Evolutionary conservation across 2,329 filamentous ascomycete genomes (phyloP), one percentile per base, ranked within the genome.

Genomic region (Neofusicoccum kwambonambiense): DNA sequence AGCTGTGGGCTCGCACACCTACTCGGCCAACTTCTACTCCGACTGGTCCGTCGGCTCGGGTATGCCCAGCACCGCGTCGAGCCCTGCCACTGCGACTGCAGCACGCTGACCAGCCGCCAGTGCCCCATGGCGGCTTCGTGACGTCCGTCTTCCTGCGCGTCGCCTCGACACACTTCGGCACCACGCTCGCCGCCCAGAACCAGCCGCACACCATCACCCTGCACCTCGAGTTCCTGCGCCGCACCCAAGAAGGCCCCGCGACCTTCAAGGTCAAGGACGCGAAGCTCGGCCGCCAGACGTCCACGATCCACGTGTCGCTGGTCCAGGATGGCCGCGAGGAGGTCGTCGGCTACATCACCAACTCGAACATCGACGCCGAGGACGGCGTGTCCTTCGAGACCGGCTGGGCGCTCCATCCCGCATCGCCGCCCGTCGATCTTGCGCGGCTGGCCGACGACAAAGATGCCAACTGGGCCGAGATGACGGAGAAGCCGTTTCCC

Each of bases 51-150:
- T 91, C 69, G 88, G 88, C 64, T 84, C 81, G 68, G 87, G 87
- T 86, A 80, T n/a, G 56, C 34, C 81, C 81, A 68, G 87, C 87
- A 86, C 35, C 41, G 41, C 27, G 11, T 64, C 62, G 19, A 54
- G 34, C 37, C 19, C 64, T 37, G 31, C 45, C 39, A 45, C 27
- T 22, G 13, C 45, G 37, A 45, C 27, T 22, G 13, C 27, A n/a
- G 37, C n/a, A 37, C 31, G 22, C 65, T 63, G 13, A 62, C 42
- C 34, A 31, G 22, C 12, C 51, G n/a, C 41, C 71, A 89, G 89
- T 91, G 12, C 89, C 89, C 5, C 88, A 92, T 74, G 89, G 89
- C 61, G 89, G 89, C 65, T 90, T 89, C 70, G 85, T 90, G 15
- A 88, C 88, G 9, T 82, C 87, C 0, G 81, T 84, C 56, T 82